A percentile compares a stretch with the other conserved stretches of the same genome.
phyloP scores from a whole-genome alignment of 495 filamentous ascomycete genomes.

The Cladorrhinum samala region DNA sequence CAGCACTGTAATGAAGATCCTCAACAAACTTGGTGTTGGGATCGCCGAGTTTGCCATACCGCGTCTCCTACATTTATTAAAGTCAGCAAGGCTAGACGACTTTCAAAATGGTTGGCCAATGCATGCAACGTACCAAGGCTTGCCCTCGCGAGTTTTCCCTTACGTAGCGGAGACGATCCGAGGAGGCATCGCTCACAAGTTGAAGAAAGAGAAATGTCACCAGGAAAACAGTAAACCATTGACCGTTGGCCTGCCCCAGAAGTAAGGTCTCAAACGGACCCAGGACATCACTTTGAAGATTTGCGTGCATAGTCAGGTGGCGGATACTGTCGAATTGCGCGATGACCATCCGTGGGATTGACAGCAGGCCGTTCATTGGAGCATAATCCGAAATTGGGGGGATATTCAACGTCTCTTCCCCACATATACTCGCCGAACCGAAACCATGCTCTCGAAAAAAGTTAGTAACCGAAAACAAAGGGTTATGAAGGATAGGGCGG shows the following conservation, averaged over 20 bases:
- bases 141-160: slow-evolving; percentile 11
- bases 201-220: slow-evolving; percentile 33
- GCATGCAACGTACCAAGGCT: slow-evolving; percentile 3
- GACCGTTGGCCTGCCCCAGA: slow-evolving; percentile 21
- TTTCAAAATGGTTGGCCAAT: too few relatives aligned
- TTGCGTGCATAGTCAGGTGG: slow-evolving; percentile 14
- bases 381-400: slow-evolving; percentile 6
- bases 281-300: slow-evolving; percentile 28
- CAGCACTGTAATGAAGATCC: slow-evolving; percentile 20
- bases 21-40: slow-evolving; percentile 20
- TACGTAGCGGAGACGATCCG: slow-evolving; percentile 15
- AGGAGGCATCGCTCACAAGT: slow-evolving; percentile 13
- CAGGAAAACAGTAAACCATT: slow-evolving; percentile 39
- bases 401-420: slow-evolving; percentile 30
- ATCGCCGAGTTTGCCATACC: slow-evolving; percentile 16
- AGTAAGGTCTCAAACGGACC: slow-evolving; percentile 26
- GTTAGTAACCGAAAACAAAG: slow-evolving; percentile 2
- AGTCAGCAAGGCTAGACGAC: not conserved
- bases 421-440: slow-evolving; percentile 33
- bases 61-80: slow-evolving; percentile 15
- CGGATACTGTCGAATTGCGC: slow-evolving; percentile 45
- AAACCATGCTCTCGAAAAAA: slow-evolving; percentile 16
- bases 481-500: not conserved
- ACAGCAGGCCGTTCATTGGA: slow-evolving; percentile 21
- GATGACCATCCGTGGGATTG: slow-evolving; percentile 40